Evolutionary conservation across 2,329 filamentous ascomycete species (phyloP).

Genomic region (Sclerotinia nivalis): DNA sequence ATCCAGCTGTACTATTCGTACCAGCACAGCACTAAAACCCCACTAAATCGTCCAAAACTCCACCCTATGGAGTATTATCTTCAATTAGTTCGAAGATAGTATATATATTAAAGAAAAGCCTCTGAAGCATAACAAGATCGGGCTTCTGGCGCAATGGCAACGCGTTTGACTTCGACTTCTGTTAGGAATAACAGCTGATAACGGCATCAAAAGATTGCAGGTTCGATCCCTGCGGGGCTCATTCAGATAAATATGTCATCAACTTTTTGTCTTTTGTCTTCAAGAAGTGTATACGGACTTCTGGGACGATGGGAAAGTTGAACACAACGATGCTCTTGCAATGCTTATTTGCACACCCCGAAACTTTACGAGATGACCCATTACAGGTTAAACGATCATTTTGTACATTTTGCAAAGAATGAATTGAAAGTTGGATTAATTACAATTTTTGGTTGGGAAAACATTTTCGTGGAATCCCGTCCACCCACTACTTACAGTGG

Average conservation of each 20-base stretch:
- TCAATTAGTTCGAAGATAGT: fast-evolving
- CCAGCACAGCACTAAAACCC: not conserved
- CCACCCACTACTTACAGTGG: not conserved
- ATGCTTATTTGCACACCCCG: not conserved
- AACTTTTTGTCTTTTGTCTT: too few relatives aligned
- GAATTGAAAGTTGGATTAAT: not conserved
- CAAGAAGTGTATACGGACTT: too few relatives aligned
- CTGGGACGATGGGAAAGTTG: not conserved
- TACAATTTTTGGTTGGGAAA: not conserved
- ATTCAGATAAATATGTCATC: not conserved
- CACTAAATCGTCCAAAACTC: not conserved
- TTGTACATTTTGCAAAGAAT: not conserved
- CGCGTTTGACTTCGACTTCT: constrained; percentile 22
- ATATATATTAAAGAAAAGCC: not conserved
- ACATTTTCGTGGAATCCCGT: not conserved
- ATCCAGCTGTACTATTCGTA: not conserved
- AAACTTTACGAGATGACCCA: not conserved
- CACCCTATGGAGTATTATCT: not conserved
- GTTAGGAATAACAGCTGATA: not conserved
- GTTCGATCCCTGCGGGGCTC: constrained; percentile 16
- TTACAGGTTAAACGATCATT: not conserved
- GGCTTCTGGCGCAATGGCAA: constrained; percentile 21
- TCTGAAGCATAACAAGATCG: fast-evolving
- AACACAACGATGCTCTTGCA: too few relatives aligned
- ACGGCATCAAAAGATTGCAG: constrained; percentile 17